phyloP scores from a whole-genome alignment of 345 rosid genomes.

The Excoecaria cochinchinensis region DNA sequence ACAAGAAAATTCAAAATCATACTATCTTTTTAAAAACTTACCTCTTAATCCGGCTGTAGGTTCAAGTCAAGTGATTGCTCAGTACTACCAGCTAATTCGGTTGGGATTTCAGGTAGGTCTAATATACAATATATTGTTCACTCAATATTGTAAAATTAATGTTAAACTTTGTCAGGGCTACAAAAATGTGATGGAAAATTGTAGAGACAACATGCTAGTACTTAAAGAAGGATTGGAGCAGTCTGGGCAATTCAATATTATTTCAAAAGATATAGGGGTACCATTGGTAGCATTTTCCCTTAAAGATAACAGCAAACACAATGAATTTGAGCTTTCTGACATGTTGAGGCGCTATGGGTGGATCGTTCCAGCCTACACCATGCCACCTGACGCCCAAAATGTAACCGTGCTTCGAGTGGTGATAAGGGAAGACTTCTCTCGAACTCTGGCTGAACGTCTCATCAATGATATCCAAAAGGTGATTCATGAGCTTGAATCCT shows the following conservation, averaged over 20 bases:
- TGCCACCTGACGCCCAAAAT: constrained; percentile 29
- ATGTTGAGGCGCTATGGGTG: constrained; percentile 24
- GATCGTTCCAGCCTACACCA: constrained; percentile 27
- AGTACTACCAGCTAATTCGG: constrained; percentile 25
- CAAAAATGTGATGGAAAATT: constrained; percentile 24
- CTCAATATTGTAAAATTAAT: not conserved
- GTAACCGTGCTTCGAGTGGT: constrained; percentile 25
- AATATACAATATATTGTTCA: too few species aligned
- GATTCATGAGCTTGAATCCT: constrained; percentile 12
- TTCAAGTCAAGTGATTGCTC: constrained; percentile 32
- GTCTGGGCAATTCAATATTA: constrained; percentile 19
- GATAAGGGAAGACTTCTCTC: constrained; percentile 27
- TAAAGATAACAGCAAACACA: constrained; percentile 16
- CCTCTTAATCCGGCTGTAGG: constrained; percentile 1
- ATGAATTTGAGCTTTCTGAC: constrained; percentile 22
- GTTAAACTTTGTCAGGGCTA: constrained; percentile 12
- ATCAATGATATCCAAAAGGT: constrained; percentile 14
- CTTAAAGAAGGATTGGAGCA: constrained; percentile 24
- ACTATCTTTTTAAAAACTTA: not conserved
- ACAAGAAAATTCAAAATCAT: too few species aligned
- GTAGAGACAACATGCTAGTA: constrained; percentile 21
- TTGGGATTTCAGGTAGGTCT: constrained; percentile 19
- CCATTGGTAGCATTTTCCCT: constrained; percentile 29
- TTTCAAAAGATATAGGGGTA: constrained; percentile 24
- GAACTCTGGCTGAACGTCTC: constrained; percentile 15